These are phyloP conservation scores for Hypsizygus marmoreus DNA, from an alignment of 768 basidiomycete genomes.

Conservation along the genomic window DNA sequence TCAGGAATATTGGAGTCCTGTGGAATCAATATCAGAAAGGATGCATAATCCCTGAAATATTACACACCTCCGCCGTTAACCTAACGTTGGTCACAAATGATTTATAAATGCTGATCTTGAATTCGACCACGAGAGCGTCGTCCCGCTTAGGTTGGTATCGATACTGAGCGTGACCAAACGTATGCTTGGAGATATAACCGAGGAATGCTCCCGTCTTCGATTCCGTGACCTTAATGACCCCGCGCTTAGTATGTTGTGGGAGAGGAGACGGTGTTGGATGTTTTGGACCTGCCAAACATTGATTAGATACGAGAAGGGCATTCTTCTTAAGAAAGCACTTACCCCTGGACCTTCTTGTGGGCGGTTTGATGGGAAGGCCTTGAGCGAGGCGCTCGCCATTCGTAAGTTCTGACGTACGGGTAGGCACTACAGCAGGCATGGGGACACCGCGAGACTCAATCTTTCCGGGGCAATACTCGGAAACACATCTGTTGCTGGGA, in stretches of 20 bases:
- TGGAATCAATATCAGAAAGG: background rate
- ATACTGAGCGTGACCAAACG: background rate
- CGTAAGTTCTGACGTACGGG: slow-evolving; percentile 9
- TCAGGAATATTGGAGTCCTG: slow-evolving; percentile 19
- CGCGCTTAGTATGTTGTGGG: slow-evolving; percentile 7
- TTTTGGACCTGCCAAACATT: too few species aligned
- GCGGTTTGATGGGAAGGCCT: slow-evolving; percentile 25
- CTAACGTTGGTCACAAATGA: slow-evolving; percentile 11
- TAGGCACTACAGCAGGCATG: background rate
- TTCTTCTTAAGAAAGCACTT: background rate
- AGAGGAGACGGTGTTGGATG: slow-evolving; percentile 15
- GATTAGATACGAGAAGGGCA: too few species aligned
- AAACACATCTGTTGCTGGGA: background rate
- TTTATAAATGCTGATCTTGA: background rate
- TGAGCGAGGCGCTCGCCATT: slow-evolving; percentile 30
- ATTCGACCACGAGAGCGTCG: slow-evolving; percentile 3
- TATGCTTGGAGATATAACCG: slow-evolving; percentile 6
- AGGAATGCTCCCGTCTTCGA: background rate
- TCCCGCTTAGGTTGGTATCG: background rate
- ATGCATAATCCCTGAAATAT: background rate
- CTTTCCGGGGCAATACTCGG: background rate
- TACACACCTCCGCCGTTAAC: slow-evolving; percentile 7
- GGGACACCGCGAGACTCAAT: background rate
- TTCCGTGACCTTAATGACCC: slow-evolving; percentile 9
- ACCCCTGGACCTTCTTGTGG: background rate